Conservation (phyloP, 2,329 filamentous ascomycete species). For the Phialophora tarda region DNA sequence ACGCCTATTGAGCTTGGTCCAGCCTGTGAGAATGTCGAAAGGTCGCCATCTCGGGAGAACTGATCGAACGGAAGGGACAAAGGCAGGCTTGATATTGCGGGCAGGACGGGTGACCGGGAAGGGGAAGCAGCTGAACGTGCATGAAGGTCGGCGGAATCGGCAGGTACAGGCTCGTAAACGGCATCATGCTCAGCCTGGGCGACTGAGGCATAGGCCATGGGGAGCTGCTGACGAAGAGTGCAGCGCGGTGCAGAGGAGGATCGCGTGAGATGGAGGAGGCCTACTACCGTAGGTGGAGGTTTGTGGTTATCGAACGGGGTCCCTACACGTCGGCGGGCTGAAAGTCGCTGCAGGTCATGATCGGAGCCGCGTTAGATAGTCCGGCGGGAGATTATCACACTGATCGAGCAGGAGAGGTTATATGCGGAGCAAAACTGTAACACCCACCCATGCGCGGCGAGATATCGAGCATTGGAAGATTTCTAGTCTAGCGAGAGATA, state of each 20-base stretch:
- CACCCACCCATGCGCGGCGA: neutral
- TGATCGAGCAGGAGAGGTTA: neutral
- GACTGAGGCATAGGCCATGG: slow-evolving; percentile 35
- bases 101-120: slow-evolving; percentile 20
- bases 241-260: slow-evolving; percentile 1
- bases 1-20: slow-evolving; percentile 30
- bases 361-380: neutral
- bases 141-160: slow-evolving; percentile 15
- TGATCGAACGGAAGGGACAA: slow-evolving; percentile 25
- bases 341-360: slow-evolving; percentile 19
- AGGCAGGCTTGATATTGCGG: slow-evolving; percentile 28
- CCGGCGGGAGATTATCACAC: neutral
- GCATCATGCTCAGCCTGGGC: slow-evolving; percentile 33
- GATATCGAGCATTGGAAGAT: slow-evolving; percentile 5
- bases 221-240: slow-evolving; percentile 5
- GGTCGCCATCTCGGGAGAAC: slow-evolving; percentile 26
- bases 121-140: slow-evolving; percentile 11
- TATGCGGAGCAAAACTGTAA: neutral
- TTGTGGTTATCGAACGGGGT: slow-evolving; percentile 13
- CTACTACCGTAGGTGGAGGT: slow-evolving; percentile 1
- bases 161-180: slow-evolving; percentile 15
- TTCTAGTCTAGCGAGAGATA: neutral
- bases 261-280: slow-evolving; percentile 23
- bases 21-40: slow-evolving; percentile 12
- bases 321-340: slow-evolving; percentile 19